Base-by-base conservation (phyloP, 2,329 filamentous ascomycete species). In the Xylariaceae sp. region DNA sequence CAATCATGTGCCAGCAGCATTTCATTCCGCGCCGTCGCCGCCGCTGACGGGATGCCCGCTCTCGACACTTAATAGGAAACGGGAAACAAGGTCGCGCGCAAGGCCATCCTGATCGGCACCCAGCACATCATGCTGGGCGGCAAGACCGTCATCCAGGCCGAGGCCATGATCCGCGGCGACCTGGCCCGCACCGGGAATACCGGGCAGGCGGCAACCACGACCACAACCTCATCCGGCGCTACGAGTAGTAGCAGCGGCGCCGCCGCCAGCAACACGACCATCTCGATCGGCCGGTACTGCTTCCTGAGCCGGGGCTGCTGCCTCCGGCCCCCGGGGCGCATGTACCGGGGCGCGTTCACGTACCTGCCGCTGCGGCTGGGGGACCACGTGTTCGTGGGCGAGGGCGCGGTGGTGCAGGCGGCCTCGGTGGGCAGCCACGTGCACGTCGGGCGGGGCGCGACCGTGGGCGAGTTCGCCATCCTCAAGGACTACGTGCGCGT, bases 111-210 rank as follows among this genome's bases (percentile, higher is more conserved):
- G 49, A 84, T 94, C 53, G 92, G 92, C 51, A 95, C 90, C 15
- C 88, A 94, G 50, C 94, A 96, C 64, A 96, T 98, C 63, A 94
- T 94, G 61, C 82, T 98, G 2, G 92, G 88, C 48, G 92, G 92
- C 43, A 94, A 87, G 63, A 94, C 89, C 1, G 87, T 96, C 42
- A 94, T 98, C 54, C 88, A 94, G 70, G 83, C 88, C 42, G 89
- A 94, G 55, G 90, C 88, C 50, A 88, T 92, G 61, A 87, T 98
- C 55, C 82, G 92, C 30, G 92, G 90, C 28, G 92, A 98, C 55
- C 75, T 98, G 13, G 73, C 82, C 27, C 75, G 69, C 33, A 77
- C 70, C 6, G n/a, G n/a, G n/a, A n/a, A n/a, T n/a, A n/a, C n/a
- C n/a, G n/a, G n/a, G n/a, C n/a, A n/a, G n/a, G n/a, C n/a, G n/a